phyloP scores from a whole-genome alignment of 768 basidiomycete genomes.

The Naematelia aurantialba region DNA sequence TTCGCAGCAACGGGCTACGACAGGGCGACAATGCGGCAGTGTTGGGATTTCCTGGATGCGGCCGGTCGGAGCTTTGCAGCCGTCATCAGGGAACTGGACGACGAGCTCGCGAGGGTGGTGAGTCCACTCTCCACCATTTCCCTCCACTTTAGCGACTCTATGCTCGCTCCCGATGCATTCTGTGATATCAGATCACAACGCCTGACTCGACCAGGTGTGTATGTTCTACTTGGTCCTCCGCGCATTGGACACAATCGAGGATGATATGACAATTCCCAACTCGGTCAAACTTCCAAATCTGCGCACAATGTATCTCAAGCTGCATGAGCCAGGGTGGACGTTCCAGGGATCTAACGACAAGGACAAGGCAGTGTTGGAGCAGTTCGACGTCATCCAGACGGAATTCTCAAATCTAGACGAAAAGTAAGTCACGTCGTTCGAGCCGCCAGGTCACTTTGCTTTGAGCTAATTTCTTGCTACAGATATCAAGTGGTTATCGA shows the following conservation, averaged over 20 bases:
- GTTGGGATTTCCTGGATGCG: constrained; percentile 83
- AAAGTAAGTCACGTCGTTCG: constrained; percentile 52
- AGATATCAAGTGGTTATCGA: constrained; percentile 72
- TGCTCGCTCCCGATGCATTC: not conserved
- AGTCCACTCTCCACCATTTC: constrained; percentile 51
- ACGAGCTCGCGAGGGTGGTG: constrained; percentile 86
- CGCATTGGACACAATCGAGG: constrained; percentile 94
- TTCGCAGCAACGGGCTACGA: constrained; percentile 81
- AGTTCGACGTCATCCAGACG: constrained; percentile 74
- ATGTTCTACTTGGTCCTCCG: constrained; percentile 92
- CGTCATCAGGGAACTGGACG: constrained; percentile 94
- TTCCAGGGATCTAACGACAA: constrained; percentile 78
- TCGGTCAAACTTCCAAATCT: constrained; percentile 79
- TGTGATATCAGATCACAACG: not conserved
- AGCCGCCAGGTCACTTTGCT: not conserved
- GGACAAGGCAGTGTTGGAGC: constrained; percentile 76
- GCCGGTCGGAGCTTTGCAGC: constrained; percentile 86
- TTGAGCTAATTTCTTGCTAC: not conserved
- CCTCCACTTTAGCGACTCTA: not conserved
- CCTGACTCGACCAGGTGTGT: constrained; percentile 86
- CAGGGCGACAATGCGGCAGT: constrained; percentile 75
- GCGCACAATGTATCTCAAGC: constrained; percentile 73
- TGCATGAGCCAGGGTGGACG: constrained; percentile 77
- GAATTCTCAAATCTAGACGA: constrained; percentile 70
- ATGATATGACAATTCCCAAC: constrained; percentile 94